Conservation (phyloP, 106 monocot species). For the Narthecium ossifragum region DNA sequence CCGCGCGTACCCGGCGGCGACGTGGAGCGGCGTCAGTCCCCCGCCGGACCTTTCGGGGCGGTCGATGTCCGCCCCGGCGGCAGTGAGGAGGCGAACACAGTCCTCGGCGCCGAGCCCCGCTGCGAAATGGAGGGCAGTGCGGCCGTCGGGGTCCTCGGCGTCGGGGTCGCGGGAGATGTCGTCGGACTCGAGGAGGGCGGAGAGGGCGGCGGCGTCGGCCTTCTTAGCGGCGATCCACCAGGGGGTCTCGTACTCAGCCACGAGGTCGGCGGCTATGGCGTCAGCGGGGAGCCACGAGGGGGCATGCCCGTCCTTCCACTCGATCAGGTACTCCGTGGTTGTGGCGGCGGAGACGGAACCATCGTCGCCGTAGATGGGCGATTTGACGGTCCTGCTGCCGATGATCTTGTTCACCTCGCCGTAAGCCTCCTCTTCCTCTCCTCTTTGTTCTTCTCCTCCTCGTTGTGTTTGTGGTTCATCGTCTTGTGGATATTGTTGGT, state of each 20-base stretch:
- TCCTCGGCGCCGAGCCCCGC: conserved; percentile 29
- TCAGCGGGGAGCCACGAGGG: conserved; percentile 33
- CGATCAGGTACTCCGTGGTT: conserved; percentile 30
- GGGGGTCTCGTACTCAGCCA: conserved; percentile 45
- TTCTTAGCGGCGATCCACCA: conserved; percentile 44
- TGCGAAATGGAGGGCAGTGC: conserved; percentile 37
- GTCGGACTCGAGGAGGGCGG: conserved; percentile 24
- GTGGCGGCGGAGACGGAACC: not conserved
- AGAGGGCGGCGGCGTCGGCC: conserved; percentile 25
- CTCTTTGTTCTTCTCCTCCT: not conserved
- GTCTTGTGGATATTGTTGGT: no score
- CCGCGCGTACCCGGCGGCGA: conserved; percentile 18
- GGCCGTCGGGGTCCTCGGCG: conserved; percentile 26
- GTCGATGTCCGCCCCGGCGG: conserved; percentile 4
- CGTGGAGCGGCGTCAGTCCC: conserved; percentile 10
- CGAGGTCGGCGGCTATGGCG: conserved; percentile 34
- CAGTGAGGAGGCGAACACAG: not conserved
- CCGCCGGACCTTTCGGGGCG: conserved; percentile 1
- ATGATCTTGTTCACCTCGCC: conserved; percentile 41
- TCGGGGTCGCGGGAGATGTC: conserved; percentile 26
- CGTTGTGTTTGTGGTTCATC: not conserved
- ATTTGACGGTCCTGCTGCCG: conserved; percentile 23
- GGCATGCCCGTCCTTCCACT: conserved; percentile 36
- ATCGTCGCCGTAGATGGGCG: conserved; percentile 6
- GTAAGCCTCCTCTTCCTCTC: conserved; percentile 14